Percentiles rank a stretch among this genome's conserved stretches.
phyloP scores from a whole-genome alignment of 768 basidiomycete species.

The Mycena metata region DNA sequence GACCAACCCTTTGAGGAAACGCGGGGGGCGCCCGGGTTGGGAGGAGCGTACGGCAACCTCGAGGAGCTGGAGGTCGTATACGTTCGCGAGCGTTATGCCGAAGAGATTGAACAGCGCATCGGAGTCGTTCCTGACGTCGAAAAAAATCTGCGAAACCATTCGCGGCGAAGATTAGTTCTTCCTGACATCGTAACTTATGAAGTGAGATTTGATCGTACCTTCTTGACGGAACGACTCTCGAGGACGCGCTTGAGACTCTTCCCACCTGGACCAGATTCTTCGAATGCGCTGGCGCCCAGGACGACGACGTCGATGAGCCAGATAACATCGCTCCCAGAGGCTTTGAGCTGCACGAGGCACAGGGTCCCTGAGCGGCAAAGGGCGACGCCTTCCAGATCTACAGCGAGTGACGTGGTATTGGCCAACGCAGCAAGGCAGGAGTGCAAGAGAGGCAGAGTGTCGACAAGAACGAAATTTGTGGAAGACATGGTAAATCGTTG shows the following conservation, averaged over 20 bases:
- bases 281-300: conserved; percentile 47
- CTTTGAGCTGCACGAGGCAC: conserved; percentile 49
- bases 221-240: conserved; percentile 39
- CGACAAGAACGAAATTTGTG: conserved; percentile 22
- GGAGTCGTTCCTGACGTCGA: conserved; percentile 52
- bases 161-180: neutral
- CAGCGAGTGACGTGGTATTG: conserved; percentile 40
- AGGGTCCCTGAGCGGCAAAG: conserved; percentile 49
- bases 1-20: conserved; percentile 45
- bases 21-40: conserved; percentile 30
- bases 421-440: conserved; percentile 20
- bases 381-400: conserved; percentile 54
- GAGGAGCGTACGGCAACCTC: conserved; percentile 48
- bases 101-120: conserved; percentile 50
- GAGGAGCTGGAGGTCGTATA: conserved; percentile 51
- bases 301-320: conserved; percentile 54
- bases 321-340: conserved; percentile 42
- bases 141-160: conserved; percentile 45
- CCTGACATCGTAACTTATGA: no score
- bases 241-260: conserved; percentile 42
- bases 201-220: conserved; percentile 36
- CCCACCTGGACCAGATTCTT: conserved; percentile 41
- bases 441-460: conserved; percentile 25
- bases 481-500: neutral
- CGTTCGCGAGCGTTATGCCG: conserved; percentile 44